Evolutionary conservation across 768 basidiomycete species (phyloP), one percentile per base, ranked within the genome.

Genomic region (Boletus fagicola): DNA sequence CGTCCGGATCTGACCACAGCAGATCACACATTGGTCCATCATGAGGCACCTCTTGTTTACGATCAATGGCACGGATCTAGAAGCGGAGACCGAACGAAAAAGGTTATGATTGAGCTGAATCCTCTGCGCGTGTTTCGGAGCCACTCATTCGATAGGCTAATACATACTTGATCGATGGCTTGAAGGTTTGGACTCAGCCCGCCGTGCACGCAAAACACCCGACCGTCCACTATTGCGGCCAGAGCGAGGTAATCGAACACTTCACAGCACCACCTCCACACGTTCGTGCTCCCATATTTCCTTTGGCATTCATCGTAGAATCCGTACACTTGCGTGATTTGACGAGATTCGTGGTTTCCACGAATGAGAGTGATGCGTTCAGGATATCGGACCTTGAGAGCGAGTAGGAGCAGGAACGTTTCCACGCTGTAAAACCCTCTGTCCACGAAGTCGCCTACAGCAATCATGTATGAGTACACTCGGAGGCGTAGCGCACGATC

Each of bases 1-100:
- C 95, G 72, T 98, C 96, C 45, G 96, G 96, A 78, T 98, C 96
- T 57, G 95, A 97, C 96, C 96, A 98, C n/a, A 98, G 78, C 2
- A 98, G 78, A 75, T 98, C 96, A 68, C 96, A 98, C 96, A 98
- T 98, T 9, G 94, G 87, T 13, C 96, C 96, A 69, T 98, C 96
- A 72, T 98, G 96, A 28, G 96, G 96, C 24, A 98, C 96, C 70
- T 98, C 96, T 72, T 96, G 94, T 72, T 95, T 94, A 35, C 96
- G 77, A 77, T 98, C 95, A 65, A 98, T 96, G 38, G 87, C 81
- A 50, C 96, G 89, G 64, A 98, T 98, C 94, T 91, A 71, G 51
- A 58, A 46, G 36, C 53, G 59, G 62, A 52, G 56, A 55, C 51
- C 53, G 39, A 53, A 60, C 53, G 30, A 56, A 62, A 63, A 62